These are phyloP conservation scores for Phytophthora aleatoria DNA, from an alignment of 352 stramenopile genomes.

Conservation along the genomic window DNA sequence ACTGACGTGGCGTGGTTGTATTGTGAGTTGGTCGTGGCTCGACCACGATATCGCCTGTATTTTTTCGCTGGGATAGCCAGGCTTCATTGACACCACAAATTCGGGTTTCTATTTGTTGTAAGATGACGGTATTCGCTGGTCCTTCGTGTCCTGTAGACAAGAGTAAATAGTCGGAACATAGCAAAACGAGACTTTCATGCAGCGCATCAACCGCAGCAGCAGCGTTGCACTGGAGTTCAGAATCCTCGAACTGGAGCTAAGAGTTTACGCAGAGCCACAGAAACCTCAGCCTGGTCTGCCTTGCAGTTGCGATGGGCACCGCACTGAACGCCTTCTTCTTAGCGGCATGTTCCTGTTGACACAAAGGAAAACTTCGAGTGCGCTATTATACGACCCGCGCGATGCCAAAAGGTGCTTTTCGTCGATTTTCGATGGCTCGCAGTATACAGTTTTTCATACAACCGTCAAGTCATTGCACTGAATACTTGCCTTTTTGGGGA, in stretches of 20 bases:
- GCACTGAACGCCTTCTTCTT: conserved; percentile 10
- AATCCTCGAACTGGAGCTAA: conserved; percentile 16
- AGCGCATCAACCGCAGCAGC: conserved; percentile 7
- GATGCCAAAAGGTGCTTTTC: conserved; percentile 2
- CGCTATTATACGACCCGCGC: conserved; percentile 12
- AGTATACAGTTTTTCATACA: conserved; percentile 9
- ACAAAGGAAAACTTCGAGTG: conserved; percentile 3
- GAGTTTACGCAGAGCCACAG: conserved; percentile 11
- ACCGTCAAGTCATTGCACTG: conserved; percentile 23
- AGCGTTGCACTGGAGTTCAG: conserved; percentile 17
- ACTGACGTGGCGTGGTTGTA: conserved; percentile 16
- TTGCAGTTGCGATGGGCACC: conserved; percentile 23
- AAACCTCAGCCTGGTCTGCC: conserved; percentile 25
- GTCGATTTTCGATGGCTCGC: conserved; percentile 4
- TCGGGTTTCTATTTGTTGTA: neutral
- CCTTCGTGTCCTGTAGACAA: neutral
- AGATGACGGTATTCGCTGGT: too few species aligned
- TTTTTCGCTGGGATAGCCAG: conserved; percentile 23
- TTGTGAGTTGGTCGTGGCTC: conserved; percentile 3
- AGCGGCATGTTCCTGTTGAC: conserved; percentile 6
- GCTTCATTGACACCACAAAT: conserved; percentile 4
- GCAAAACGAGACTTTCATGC: conserved; percentile 4
- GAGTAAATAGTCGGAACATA: neutral
- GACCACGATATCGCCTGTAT: conserved; percentile 1
- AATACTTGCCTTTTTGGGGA: conserved; percentile 17